phyloP scores from a whole-genome alignment of 1,139 yeast species.

The Sugiyamaella japonica region DNA sequence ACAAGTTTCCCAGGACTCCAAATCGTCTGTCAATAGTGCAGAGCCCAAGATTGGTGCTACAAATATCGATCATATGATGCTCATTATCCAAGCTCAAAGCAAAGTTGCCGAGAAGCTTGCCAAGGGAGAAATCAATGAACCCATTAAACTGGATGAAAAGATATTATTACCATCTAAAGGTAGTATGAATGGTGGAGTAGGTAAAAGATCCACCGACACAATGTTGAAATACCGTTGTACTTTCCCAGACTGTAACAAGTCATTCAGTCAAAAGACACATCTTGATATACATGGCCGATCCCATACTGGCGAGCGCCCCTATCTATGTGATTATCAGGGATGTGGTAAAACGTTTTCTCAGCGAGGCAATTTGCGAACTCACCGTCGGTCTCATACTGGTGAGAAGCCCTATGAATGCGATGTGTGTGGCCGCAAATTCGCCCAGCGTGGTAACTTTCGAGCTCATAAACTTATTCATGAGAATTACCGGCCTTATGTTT shows the following conservation, averaged over 20 bases:
- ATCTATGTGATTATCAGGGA: slow-evolving; percentile 60
- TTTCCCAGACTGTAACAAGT: slow-evolving; percentile 62
- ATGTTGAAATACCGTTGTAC: slow-evolving; percentile 59
- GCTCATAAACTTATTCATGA: slow-evolving; percentile 84
- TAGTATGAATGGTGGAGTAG: slow-evolving; percentile 80
- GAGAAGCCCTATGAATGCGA: slow-evolving; percentile 84
- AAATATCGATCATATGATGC: slow-evolving; percentile 84
- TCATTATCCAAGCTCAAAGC: slow-evolving; percentile 83
- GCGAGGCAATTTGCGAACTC: slow-evolving; percentile 88
- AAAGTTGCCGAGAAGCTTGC: slow-evolving; percentile 52
- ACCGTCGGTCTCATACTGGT: slow-evolving; percentile 79
- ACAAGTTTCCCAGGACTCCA: slow-evolving; percentile 17
- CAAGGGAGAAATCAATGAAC: slow-evolving; percentile 32
- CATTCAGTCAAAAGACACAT: slow-evolving; percentile 92
- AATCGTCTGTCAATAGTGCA: slow-evolving; percentile 49
- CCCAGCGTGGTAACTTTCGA: slow-evolving; percentile 86
- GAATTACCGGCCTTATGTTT: slow-evolving; percentile 72
- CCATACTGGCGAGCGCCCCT: slow-evolving; percentile 72
- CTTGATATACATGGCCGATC: slow-evolving; percentile 81
- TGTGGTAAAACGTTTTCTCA: slow-evolving; percentile 82
- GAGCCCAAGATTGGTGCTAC: slow-evolving; percentile 80
- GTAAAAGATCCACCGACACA: slow-evolving; percentile 53
- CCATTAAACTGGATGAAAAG: slow-evolving; percentile 34
- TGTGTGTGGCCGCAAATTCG: slow-evolving; percentile 69
- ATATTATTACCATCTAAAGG: slow-evolving; percentile 61